Evolutionary conservation across 805 yeast genomes (phyloP), one percentile per base, ranked within the genome.

Genomic region (Cyberlindnera meyerae): DNA sequence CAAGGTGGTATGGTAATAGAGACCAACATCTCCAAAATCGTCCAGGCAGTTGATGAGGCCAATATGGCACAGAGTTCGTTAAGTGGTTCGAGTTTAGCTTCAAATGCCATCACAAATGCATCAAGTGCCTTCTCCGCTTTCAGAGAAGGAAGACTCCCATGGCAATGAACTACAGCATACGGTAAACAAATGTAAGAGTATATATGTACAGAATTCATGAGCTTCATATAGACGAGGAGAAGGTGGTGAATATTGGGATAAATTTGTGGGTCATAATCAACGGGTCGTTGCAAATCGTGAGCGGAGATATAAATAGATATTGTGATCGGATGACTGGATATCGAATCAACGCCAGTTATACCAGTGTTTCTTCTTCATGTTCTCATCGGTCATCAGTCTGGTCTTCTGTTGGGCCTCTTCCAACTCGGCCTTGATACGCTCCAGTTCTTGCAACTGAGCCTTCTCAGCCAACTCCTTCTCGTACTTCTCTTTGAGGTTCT

Each of bases 1-100:
- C 97, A 93, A 57, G 98, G 97, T 18, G 98, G 98, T 0, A 82
- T 93, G 94, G 98, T 93, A 8, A 84, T 93, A 25, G 98, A 93
- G 57, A 89, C 97, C 2, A 86, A 81, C 48, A 86, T 88, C 15
- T 55, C 65, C 18, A 76, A 82, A 42, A 88, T 93, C 24, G 96
- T 93, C 6, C 77, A 76, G 2, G 74, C 93, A 1, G 84, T 84
- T 9, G 95, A 84, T 59, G 82, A 75, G 31, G 82, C 84, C 17
- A 54, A 54, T 26, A 34, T 42, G 31, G 53, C 51, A 11, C 44
- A 46, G 17, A 44, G 20, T 18, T 18, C 45, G 9, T 12, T 30
- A 8, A 18, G 33, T 3, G 33, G 41, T 48, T 52, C 37, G 32
- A 37, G 65, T n/a, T 36, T 32, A 14, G 26, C 34, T 11, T 20